Evolutionary conservation across 345 rosid species (phyloP), one percentile per base, ranked within the genome.

Genomic region (Bretschneidera sinensis): DNA sequence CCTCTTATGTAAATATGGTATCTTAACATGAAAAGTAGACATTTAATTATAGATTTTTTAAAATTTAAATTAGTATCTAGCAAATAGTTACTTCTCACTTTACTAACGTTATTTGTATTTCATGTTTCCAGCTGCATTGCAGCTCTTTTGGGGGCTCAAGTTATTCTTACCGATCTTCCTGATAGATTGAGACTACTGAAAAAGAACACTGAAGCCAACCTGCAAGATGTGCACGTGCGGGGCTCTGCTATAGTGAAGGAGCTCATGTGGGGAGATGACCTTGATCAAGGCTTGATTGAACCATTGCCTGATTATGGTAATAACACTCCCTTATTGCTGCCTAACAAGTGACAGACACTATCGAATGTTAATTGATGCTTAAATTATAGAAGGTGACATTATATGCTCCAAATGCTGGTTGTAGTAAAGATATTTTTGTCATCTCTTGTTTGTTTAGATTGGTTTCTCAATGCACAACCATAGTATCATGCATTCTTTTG

Each of bases 131-230:
- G 97, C 45, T 92, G 96, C 73, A 76, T 89, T 24, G 85, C 91
- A 45, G 86, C 98, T 61, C 91, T 89, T 63, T 76, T 92, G 71
- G 98, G 97, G 69, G 94, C 85, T 54, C 76, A 84, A 65, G 94
- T 77, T 65, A 55, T 74, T 55, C 89, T 92, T 45, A 92, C 97
- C 23, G 98, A 92, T 80, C 80, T 92, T 66, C 91, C 91, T 14
- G 96, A 92, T 75, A 78, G 96, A 85, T 20, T 89, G 67, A 82
- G 81, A 70, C 78, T 89, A 47, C 79, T 92, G 66, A 92, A 65
- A 67, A 92, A 87, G 85, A 92, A 89, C 15, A 52, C 84, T 11
- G 79, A 85, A 57, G 57, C 83, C 61, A 92, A 87, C 74, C 62
- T 89, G 61, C 69, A 68, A 25, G 66, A 66, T 18, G 85, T 63